Conservation (phyloP, 2,329 filamentous ascomycete genomes). For the Aureobasidium lini region DNA sequence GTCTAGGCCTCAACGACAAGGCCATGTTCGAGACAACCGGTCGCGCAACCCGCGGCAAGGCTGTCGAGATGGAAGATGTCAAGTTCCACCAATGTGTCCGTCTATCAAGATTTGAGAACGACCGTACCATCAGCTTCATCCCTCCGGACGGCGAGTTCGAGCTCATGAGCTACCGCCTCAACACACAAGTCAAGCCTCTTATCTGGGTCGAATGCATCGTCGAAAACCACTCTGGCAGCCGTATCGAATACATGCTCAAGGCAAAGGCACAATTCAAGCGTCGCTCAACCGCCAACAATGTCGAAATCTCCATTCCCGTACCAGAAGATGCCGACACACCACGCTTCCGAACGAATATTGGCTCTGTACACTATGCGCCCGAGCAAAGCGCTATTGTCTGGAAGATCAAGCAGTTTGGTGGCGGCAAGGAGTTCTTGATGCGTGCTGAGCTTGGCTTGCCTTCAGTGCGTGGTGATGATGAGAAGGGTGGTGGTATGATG, state of each 20-base stretch:
- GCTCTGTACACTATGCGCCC: slow-evolving; percentile 92
- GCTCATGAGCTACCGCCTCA: slow-evolving; percentile 97
- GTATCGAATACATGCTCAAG: slow-evolving; percentile 99
- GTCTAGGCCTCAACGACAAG: slow-evolving; percentile 94
- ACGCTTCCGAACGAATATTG: slow-evolving; percentile 94
- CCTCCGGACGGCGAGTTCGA: slow-evolving; percentile 98
- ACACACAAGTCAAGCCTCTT: slow-evolving; percentile 95
- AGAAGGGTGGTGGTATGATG: slow-evolving; percentile 94
- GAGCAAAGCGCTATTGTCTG: slow-evolving; percentile 97
- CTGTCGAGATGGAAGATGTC: slow-evolving; percentile 99
- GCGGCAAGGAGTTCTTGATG: slow-evolving; percentile 98
- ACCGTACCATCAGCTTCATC: slow-evolving; percentile 97
- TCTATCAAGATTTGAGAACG: slow-evolving; percentile 93
- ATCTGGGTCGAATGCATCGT: slow-evolving; percentile 99
- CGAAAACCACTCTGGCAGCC: slow-evolving; percentile 86
- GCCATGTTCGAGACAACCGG: slow-evolving; percentile 99
- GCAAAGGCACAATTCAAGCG: slow-evolving; percentile 97
- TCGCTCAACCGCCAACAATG: slow-evolving; percentile 94
- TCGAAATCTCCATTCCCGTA: slow-evolving; percentile 94
- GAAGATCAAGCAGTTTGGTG: slow-evolving; percentile 99
- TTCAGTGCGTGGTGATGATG: slow-evolving; percentile 89
- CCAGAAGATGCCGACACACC: slow-evolving; percentile 95
- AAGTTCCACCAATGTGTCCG: slow-evolving; percentile 99
- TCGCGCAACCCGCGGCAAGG: slow-evolving; percentile 85
- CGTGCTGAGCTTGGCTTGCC: slow-evolving; percentile 90